Base-by-base conservation (phyloP, 768 basidiomycete genomes). In the Trametes cubensis region DNA sequence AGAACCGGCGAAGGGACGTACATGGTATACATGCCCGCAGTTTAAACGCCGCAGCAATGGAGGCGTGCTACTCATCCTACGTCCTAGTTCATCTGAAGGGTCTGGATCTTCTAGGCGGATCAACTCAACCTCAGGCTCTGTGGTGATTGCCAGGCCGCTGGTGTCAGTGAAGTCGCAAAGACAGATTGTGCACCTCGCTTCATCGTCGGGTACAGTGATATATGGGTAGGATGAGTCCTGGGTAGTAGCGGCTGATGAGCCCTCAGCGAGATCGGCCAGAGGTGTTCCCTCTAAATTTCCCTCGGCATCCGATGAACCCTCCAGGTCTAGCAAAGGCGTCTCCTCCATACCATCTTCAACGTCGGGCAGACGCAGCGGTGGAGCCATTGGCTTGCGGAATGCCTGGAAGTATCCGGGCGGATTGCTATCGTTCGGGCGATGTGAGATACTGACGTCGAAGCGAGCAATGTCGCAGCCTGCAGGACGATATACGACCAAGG, bases 111-210 rank as follows among this genome's bases (percentile, higher is more conserved):
- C 10, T 11, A 34, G 10, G 34, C 6, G 34, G 5, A 11, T 34
- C 34, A 34, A 34, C 34, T 34, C 6, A 11, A 34, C 34, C 6
- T 34, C 34, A 11, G 10, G 34, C 10, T 34, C 34, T 34, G 34
- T 34, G 10, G 34, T 34, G 34, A 34, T 10, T 34, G 34, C 34
- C 2, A 34, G 34, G 34, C 34, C 34, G 34, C 34, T 34, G 2
- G 34, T 2, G 34, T 34, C 34, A 4, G 89, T 88, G 66, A 92
- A 94, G 70, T 93, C 92, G 81, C 88, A 80, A 66, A 93, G 75
- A 71, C 92, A 93, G 52, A 93, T 90, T 20, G 89, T 89, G 71
- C 91, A 93, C 17, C 87, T 83, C 4, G 92, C 92, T 53, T 91
- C 85, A 68, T 94, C 90, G 21, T 84, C 87, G 10, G 34, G 34